Conservation (phyloP, 176 grass and related monocot genomes). For the Bonia amplexicaulis region DNA sequence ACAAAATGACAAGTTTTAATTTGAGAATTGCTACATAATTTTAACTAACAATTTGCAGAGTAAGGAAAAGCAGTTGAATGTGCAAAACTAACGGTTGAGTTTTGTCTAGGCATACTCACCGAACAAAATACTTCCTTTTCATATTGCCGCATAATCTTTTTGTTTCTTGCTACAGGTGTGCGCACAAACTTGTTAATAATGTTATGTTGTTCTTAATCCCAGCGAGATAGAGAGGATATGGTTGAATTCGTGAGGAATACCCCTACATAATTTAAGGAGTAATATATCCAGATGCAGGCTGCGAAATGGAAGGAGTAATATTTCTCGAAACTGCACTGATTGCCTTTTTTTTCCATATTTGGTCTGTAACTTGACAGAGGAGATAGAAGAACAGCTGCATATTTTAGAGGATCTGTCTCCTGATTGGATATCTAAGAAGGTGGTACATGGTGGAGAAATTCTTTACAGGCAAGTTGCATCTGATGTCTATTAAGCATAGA, state of each 20-base stretch:
- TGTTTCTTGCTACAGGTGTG: neutral
- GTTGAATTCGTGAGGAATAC: slow-evolving; percentile 75
- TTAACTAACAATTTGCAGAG: neutral
- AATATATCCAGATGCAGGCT: slow-evolving; percentile 95
- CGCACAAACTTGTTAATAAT: neutral
- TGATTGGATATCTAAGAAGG: no score
- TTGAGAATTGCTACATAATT: neutral
- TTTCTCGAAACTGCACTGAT: no score
- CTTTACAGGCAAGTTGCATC: no score
- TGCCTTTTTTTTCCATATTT: no score
- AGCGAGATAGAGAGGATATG: slow-evolving; percentile 89
- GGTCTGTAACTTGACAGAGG: no score
- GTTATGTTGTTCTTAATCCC: slow-evolving; percentile 4
- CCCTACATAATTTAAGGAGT: slow-evolving; percentile 78
- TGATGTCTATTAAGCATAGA: no score
- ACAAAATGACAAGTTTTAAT: no score
- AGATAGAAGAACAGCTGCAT: no score
- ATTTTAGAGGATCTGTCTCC: no score
- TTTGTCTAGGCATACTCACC: neutral
- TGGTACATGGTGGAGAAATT: no score
- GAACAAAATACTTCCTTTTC: neutral
- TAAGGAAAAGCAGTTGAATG: neutral
- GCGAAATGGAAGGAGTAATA: slow-evolving; percentile 94
- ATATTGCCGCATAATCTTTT: neutral
- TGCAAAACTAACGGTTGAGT: neutral